Conservation (phyloP, 306 rosid species). For the Casuarina glauca region DNA sequence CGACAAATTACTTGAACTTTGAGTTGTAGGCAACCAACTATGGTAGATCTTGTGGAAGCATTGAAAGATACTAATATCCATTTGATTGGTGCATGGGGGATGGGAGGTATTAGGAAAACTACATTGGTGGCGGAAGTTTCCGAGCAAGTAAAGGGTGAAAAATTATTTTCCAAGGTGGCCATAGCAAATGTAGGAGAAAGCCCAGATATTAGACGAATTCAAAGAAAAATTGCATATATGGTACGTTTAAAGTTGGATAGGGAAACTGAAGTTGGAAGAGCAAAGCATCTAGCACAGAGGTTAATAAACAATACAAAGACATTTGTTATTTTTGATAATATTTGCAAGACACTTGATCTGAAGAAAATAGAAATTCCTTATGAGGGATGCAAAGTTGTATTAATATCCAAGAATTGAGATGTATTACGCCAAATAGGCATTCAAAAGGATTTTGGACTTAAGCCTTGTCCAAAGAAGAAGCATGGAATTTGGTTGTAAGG, state of each 20-base stretch:
- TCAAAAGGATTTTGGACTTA: background rate
- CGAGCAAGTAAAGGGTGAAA: background rate
- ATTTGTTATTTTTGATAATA: constrained; percentile 9
- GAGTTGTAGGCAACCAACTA: too few relatives aligned
- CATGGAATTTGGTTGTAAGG: background rate
- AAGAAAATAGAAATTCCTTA: constrained; percentile 13
- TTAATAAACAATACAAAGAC: background rate
- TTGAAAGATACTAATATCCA: too few relatives aligned
- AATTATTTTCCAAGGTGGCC: background rate
- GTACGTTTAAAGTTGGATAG: background rate
- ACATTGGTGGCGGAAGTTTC: background rate
- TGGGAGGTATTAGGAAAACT: background rate
- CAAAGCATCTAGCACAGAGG: background rate
- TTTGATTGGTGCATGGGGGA: too few relatives aligned
- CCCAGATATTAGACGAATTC: background rate
- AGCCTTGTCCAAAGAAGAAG: background rate
- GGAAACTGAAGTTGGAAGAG: background rate
- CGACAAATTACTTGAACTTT: too few relatives aligned
- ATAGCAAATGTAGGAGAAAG: background rate
- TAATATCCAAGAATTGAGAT: background rate
- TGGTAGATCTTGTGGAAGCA: too few relatives aligned
- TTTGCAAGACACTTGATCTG: constrained; percentile 3
- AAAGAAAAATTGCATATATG: constrained; percentile 1
- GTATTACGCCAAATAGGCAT: background rate
- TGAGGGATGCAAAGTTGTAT: background rate